A percentile compares a stretch with the other conserved stretches of the same genome.
Conservation (phyloP, 495 filamentous ascomycete species). For the Cercophora scortea region DNA sequence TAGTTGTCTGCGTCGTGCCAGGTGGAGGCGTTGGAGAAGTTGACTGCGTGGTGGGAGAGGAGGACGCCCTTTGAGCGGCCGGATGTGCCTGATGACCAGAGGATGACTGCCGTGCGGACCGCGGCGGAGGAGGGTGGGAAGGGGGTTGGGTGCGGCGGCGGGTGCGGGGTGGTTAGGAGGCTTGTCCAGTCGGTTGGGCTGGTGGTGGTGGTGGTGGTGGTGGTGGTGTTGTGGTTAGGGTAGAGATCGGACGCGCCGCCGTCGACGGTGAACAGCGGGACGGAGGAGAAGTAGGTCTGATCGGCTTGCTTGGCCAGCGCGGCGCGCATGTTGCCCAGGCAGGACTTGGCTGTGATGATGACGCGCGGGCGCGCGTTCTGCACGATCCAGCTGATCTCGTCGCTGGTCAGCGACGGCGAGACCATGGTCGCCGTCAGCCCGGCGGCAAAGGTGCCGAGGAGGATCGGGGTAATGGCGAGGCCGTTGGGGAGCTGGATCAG, state of each 20-base stretch:
- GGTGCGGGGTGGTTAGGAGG: conserved; percentile 6
- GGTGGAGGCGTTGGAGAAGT: conserved; percentile 18
- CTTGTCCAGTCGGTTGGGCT: conserved; percentile 10
- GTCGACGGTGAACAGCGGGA: conserved; percentile 23
- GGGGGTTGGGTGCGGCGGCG: not conserved
- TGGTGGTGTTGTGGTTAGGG: conserved; percentile 5
- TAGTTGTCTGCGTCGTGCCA: conserved; percentile 30
- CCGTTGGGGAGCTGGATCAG: conserved; percentile 28
- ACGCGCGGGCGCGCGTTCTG: conserved; percentile 21
- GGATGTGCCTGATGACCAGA: conserved; percentile 82
- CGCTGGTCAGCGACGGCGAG: conserved; percentile 26
- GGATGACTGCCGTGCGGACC: conserved; percentile 41
- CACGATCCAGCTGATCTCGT: conserved; percentile 26
- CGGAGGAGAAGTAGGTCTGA: conserved; percentile 4
- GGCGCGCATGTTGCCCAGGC: conserved; percentile 18
- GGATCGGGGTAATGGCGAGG: conserved; percentile 19
- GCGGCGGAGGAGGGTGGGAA: conserved; percentile 4
- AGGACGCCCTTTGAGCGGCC: conserved; percentile 77
- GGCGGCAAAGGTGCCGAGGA: conserved; percentile 19
- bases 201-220: not conserved
- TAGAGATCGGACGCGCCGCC: conserved; percentile 10
- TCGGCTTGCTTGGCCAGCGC: conserved; percentile 16
- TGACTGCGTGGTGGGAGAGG: conserved; percentile 52
- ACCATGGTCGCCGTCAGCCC: conserved; percentile 25
- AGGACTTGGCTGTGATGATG: conserved; percentile 24